These are phyloP conservation scores for Syzygium malaccense DNA, from an alignment of 441 rosid genomes.

Conservation along the genomic window DNA sequence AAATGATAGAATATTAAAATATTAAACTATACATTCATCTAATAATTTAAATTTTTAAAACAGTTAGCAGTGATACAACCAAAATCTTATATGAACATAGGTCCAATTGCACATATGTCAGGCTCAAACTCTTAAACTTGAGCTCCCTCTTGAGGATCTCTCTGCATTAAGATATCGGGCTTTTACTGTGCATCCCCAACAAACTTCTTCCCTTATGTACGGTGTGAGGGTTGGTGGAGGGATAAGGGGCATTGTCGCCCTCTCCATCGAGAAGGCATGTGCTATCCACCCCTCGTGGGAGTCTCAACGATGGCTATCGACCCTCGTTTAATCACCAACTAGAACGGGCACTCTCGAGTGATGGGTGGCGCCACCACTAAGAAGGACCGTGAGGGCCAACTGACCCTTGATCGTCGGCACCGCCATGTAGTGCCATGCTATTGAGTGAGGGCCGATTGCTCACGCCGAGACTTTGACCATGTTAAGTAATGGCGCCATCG, in stretches of 20 bases:
- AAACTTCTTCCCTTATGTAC: too few relatives aligned
- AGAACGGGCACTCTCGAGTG: background rate
- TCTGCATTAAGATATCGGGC: too few relatives aligned
- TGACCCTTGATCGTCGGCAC: accelerated
- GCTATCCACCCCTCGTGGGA: background rate
- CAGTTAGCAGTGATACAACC: too few relatives aligned
- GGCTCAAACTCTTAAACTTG: too few relatives aligned
- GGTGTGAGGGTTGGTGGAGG: too few relatives aligned
- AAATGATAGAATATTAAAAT: too few relatives aligned
- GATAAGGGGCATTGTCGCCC: too few relatives aligned
- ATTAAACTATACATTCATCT: too few relatives aligned
- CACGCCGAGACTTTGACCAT: accelerated
- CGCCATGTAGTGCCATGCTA: background rate
- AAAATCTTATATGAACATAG: too few relatives aligned
- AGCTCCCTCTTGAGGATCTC: too few relatives aligned
- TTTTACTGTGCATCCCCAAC: accelerated
- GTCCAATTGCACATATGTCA: too few relatives aligned
- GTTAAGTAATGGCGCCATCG: accelerated
- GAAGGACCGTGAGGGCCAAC: accelerated
- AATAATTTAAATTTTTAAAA: too few relatives aligned
- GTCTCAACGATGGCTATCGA: background rate
- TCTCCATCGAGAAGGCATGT: background rate
- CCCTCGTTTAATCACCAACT: background rate
- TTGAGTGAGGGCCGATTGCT: background rate
- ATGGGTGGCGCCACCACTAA: accelerated